Base-by-base conservation (phyloP, 805 yeast species). In the Priceomyces castillae region DNA sequence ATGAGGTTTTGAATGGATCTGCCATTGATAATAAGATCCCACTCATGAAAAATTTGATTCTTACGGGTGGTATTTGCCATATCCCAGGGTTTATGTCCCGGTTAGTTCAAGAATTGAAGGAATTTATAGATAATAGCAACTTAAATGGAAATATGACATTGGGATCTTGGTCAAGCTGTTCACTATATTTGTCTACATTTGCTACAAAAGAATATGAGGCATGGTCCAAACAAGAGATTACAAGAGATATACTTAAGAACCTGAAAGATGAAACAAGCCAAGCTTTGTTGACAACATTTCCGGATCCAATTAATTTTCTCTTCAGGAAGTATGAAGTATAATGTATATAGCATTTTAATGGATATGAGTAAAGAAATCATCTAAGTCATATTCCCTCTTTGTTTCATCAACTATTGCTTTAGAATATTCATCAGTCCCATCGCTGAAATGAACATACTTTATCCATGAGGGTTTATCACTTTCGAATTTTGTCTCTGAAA, bases 131-230 rank as follows among this genome's bases (percentile, higher is more conserved):
- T 10, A 33, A 18, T 33, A 37, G 39, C 34, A 34, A 41, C 3
- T 43, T 48, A 14, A 18, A 11, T 9, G 45, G 47, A 31, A 42
- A 23, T n/a, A 30, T 40, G n/a, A 34, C 59, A 3, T 47, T 64
- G 11, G 69, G 70, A 1, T 44, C 62, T 2, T 66, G 70, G 70
- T 46, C 53, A 7, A 68, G 68, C 3, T 53, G 59, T 20, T 65
- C 70, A 2, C 44, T 64, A 22, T 66, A 65, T 41, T 52, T 51
- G 23, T 51, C 65, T 2, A 50, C 57, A 2, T 40, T 57, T 19
- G 39, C 40, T 4, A 34, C 41, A 17, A 50, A 57, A 12, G 10
- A 28, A 28, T 5, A 11, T 11, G 15, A n/a, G 12, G 31, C 5
- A 28, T 28, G 15, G 5, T 28, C 15, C 15, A 11, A 5, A n/a